These are phyloP conservation scores for Russula lepida DNA, from an alignment of 768 basidiomycete genomes.

Conservation along the genomic window DNA sequence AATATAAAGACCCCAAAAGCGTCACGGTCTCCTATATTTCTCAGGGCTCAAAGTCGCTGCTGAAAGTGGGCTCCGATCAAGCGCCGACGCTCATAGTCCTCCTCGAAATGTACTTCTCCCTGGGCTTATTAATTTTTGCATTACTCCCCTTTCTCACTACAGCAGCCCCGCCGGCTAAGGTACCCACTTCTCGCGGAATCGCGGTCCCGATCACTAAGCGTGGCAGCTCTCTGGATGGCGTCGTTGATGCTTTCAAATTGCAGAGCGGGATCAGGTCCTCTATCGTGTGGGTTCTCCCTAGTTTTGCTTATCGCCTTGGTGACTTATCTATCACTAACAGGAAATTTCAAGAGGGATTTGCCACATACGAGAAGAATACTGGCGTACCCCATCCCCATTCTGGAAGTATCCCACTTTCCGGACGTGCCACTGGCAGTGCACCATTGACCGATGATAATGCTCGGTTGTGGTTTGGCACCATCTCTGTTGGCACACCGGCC, in stretches of 20 bases:
- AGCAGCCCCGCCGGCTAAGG: not conserved
- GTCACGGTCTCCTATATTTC: not conserved
- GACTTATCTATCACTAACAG: not conserved
- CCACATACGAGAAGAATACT: too few species aligned
- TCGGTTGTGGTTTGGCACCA: not conserved
- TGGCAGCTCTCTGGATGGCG: not conserved
- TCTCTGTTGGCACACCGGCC: conserved; percentile 8
- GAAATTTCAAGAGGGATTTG: conserved; percentile 12
- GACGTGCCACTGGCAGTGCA: too few species aligned
- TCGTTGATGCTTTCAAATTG: not conserved
- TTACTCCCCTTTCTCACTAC: not conserved
- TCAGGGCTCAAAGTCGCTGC: not conserved
- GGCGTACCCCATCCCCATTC: not conserved
- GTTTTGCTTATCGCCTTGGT: not conserved
- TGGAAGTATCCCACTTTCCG: not conserved
- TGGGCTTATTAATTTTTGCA: not conserved
- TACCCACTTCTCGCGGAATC: not conserved
- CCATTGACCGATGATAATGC: not conserved
- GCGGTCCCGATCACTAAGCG: conserved; percentile 5
- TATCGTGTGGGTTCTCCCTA: not conserved
- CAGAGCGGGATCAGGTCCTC: not conserved
- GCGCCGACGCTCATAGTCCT: not conserved
- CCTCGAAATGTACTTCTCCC: not conserved
- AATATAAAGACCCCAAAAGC: not conserved
- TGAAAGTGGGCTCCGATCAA: not conserved